Evolutionary conservation across 306 rosid species (phyloP), one percentile per base, ranked within the genome.

Genomic region (Carpinus viminea): DNA sequence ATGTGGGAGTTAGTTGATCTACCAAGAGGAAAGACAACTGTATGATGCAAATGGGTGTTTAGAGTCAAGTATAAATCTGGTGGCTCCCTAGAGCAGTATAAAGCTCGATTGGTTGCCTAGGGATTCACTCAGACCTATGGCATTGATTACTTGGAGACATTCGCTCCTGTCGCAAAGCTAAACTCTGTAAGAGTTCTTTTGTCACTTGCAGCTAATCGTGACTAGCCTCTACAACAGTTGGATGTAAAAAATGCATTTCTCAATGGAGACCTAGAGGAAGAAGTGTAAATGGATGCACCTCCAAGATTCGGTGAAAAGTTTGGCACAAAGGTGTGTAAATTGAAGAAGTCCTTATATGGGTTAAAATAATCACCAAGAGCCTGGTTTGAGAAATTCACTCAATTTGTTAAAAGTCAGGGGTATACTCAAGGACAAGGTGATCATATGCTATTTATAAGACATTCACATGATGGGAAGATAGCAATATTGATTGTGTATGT

Each of bases 61-160:
- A 64, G 15, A 64, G 38, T 64, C 11, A 64, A 64, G 31, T 64
- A 31, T 64, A 64, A 10, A 64, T 34, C 10, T 64, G 50, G 52
- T 53, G 62, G 47, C 21, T 47, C 64, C 7, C 46, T 73, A 1
- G 62, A 53, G 9, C 36, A 50, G 1, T 73, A 73, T 38, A 73
- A 51, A 73, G 76, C 62, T 9, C 12, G 45, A 38, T 20, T 73
- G 47, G 48, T 73, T 17, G 62, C 62, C 16, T 31, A 73, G 24
- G 48, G 62, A 46, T 54, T 73, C 34, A 73, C 65, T 17, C 62
- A 73, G 45, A 73, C 76, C 24, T 73, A 51, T 31, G 64, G 76
- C 21, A 73, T 46, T 73, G 62, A 73, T 16, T 73, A 52, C 15
- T 3, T 53, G 0, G 62, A 73, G 47, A 73, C 65, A 2, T 51